These are phyloP conservation scores for Xerocomus potaroensis DNA, from an alignment of 768 basidiomycete species.

Conservation along the genomic window DNA sequence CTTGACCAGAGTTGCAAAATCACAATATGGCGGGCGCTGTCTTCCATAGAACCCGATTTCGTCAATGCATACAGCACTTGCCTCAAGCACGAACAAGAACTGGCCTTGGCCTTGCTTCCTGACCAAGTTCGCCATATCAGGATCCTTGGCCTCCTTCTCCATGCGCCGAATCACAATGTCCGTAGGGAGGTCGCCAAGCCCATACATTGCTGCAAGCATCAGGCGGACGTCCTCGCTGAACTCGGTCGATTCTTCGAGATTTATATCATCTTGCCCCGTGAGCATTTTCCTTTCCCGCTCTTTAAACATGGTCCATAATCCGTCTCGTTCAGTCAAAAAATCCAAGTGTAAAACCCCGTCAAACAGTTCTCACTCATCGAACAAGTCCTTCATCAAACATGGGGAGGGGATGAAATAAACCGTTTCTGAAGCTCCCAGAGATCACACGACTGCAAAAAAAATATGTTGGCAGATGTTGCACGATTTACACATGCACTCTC, in stretches of 20 bases:
- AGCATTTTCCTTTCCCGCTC: not conserved
- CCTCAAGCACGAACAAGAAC: no score
- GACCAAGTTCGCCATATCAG: conserved; percentile 1
- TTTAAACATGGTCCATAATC: not conserved
- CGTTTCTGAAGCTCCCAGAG: not conserved
- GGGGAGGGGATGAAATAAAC: not conserved
- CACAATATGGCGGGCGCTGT: no score
- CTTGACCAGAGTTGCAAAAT: no score
- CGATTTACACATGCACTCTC: no score
- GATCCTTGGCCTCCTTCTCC: conserved; percentile 7
- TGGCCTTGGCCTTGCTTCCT: no score
- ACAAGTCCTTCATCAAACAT: conserved; percentile 15
- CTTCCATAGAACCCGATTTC: no score
- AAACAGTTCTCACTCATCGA: conserved; percentile 8
- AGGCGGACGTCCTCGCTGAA: not conserved
- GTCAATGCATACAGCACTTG: no score
- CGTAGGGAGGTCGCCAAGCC: conserved; percentile 2
- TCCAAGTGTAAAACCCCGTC: conserved; percentile 18
- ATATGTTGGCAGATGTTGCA: not conserved
- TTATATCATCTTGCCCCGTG: conserved; percentile 1
- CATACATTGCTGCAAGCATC: conserved; percentile 2
- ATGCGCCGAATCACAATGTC: not conserved
- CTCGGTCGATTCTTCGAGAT: conserved; percentile 10
- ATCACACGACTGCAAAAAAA: conserved; percentile 5
- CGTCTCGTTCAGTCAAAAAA: conserved; percentile 8